Evolutionary conservation across 1,139 yeast genomes (phyloP).

Genomic region (Taphrina deformans): DNA sequence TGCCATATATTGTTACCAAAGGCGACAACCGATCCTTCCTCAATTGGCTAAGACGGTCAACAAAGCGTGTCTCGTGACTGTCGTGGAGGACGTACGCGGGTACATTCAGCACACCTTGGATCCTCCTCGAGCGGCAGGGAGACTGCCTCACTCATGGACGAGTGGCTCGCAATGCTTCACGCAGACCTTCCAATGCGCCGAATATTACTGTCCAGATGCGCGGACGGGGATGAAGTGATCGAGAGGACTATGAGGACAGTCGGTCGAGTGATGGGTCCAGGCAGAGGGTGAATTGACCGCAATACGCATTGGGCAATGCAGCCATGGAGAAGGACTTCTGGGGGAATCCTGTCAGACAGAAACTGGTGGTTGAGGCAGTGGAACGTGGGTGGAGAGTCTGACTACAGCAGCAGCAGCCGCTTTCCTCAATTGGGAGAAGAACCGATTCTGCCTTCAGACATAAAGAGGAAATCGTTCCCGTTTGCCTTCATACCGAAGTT

Average conservation of each 20-base stretch:
- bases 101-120: constrained; percentile 19
- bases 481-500: neutral
- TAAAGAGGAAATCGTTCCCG: neutral
- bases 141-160: neutral
- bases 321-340: neutral
- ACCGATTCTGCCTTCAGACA: neutral
- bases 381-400: neutral
- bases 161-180: neutral
- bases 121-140: constrained; percentile 18
- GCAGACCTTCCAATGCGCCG: neutral
- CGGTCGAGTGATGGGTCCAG: neutral
- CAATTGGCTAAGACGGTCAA: constrained; percentile 22
- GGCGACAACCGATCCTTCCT: constrained; percentile 37
- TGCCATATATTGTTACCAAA: constrained; percentile 61
- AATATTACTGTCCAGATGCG: neutral
- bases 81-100: neutral
- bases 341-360: neutral
- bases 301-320: neutral
- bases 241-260: neutral
- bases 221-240: neutral
- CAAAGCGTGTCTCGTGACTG: neutral
- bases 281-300: neutral
- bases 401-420: too few species aligned
- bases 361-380: neutral
- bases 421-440: neutral